These are phyloP conservation scores for Lactarius pseudohatsudake DNA, from an alignment of 768 basidiomycete species.

Conservation along the genomic window DNA sequence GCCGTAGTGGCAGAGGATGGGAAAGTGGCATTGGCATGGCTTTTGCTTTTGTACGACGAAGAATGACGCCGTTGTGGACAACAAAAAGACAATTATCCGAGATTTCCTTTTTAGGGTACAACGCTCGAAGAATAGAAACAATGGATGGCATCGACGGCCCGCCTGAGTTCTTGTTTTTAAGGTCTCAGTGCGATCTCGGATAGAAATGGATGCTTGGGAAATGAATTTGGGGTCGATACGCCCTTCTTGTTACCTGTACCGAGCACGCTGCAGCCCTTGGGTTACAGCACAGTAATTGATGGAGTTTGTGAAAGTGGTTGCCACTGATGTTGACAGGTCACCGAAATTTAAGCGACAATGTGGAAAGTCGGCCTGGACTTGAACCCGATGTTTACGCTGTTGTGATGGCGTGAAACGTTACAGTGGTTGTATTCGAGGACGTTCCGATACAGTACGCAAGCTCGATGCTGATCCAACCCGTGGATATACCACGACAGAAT, in stretches of 20 bases:
- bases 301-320: not conserved
- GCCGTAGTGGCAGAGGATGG: slow-evolving; percentile 8
- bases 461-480: not conserved
- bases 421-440: not conserved
- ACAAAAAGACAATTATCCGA: slow-evolving; percentile 4
- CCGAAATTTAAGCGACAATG: not conserved
- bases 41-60: slow-evolving; percentile 16
- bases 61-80: not conserved
- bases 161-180: not conserved
- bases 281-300: not conserved
- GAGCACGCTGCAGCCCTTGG: not conserved
- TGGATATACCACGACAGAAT: not conserved
- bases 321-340: not conserved
- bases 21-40: not conserved
- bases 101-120: slow-evolving; percentile 21
- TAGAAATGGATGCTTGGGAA: not conserved
- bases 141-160: not conserved
- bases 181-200: not conserved
- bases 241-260: not conserved
- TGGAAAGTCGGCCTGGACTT: not conserved
- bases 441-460: not conserved
- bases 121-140: slow-evolving; percentile 4
- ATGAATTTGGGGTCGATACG: not conserved
- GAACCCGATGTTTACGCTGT: not conserved
- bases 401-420: not conserved